A percentile compares a stretch with the other conserved stretches of the same genome.
phyloP scores from a whole-genome alignment of 179 eudicot genomes.

The Spinacia oleracea region DNA sequence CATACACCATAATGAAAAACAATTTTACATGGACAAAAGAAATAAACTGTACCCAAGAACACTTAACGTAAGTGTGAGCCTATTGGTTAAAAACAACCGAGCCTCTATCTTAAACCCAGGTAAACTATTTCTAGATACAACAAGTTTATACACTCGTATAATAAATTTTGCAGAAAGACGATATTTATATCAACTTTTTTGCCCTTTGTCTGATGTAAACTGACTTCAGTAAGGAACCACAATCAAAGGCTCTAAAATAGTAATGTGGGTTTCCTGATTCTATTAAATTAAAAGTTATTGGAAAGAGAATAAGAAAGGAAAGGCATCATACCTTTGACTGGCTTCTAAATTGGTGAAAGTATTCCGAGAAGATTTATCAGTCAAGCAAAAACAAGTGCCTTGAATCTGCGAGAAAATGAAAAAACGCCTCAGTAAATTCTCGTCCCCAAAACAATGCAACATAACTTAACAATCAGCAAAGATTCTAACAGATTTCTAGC shows the following conservation, averaged over 20 bases:
- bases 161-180: not conserved
- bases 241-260: not conserved
- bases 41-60: not conserved
- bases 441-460: not conserved
- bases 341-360: not conserved
- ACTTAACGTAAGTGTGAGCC: not conserved
- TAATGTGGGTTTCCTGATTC: not conserved
- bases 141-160: no score
- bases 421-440: not conserved
- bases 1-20: not conserved
- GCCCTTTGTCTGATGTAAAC: not conserved
- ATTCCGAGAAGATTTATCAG: not conserved
- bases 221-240: not conserved
- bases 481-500: not conserved
- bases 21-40: not conserved
- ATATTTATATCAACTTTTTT: not conserved
- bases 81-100: no score
- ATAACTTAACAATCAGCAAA: not conserved
- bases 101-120: no score
- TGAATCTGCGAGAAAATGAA: slow-evolving; percentile 1
- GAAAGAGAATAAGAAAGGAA: not conserved
- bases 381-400: not conserved
- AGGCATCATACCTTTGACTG: slow-evolving; percentile 4
- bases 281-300: not conserved
- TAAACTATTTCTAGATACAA: no score